A percentile compares a stretch with the other conserved stretches of the same genome.
phyloP scores from a whole-genome alignment of 306 rosid genomes.

The Urtica urens region DNA sequence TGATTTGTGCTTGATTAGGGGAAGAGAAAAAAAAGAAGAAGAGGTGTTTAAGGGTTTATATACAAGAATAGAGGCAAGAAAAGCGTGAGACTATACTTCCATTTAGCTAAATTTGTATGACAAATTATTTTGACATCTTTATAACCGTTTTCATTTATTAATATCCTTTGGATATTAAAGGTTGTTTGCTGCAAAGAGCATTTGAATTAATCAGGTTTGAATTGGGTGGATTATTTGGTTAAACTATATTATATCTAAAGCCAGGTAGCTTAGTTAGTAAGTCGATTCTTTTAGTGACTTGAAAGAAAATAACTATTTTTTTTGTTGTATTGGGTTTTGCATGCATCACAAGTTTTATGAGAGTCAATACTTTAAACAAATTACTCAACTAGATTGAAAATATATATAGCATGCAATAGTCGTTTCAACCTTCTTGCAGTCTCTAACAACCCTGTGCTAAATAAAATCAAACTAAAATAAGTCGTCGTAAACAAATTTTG shows the following conservation, averaged over 20 bases:
- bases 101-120: constrained; percentile 57
- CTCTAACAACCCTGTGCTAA: constrained; percentile 5
- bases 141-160: constrained; percentile 10
- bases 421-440: constrained; percentile 12
- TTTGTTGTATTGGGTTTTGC: neutral
- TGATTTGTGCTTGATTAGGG: too few species aligned
- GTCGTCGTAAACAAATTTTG: too few species aligned
- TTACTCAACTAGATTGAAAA: constrained; percentile 19
- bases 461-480: too few species aligned
- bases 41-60: constrained; percentile 44
- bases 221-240: constrained; percentile 62
- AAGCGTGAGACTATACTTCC: constrained; percentile 44
- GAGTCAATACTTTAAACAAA: constrained; percentile 25
- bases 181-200: constrained; percentile 24
- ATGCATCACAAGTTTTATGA: constrained; percentile 46
- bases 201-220: constrained; percentile 41
- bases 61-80: constrained; percentile 53
- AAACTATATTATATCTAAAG: constrained; percentile 39
- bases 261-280: constrained; percentile 10
- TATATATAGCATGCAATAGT: constrained; percentile 6
- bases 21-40: constrained; percentile 18
- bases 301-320: constrained; percentile 18
- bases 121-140: constrained; percentile 18
- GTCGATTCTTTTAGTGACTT: constrained; percentile 20
- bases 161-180: too few species aligned